Evolutionary conservation across 2,329 filamentous ascomycete species (phyloP).

Genomic region (Ceratocystis ficicola): DNA sequence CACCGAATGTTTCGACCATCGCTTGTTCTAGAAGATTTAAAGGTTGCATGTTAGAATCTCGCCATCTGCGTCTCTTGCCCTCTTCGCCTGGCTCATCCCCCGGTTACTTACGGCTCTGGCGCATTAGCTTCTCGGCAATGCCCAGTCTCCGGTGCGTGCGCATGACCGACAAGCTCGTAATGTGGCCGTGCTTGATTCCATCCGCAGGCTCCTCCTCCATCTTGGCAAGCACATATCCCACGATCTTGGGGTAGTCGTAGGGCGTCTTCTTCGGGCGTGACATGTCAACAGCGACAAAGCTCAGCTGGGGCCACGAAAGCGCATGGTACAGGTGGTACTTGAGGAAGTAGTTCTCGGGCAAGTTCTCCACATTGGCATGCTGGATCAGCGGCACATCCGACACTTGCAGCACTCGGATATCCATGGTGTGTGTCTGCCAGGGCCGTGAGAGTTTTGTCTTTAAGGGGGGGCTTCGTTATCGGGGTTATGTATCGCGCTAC

Average conservation of each 20-base stretch:
- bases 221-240: conserved; percentile 98
- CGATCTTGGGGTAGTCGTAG: conserved; percentile 90
- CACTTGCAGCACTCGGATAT: conserved; percentile 75
- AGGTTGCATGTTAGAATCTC: too few species aligned
- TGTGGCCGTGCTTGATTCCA: conserved; percentile 86
- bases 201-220: conserved; percentile 97
- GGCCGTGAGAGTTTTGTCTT: background rate
- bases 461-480: background rate
- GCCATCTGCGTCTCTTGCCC: background rate
- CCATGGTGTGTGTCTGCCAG: conserved; percentile 43
- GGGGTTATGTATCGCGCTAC: background rate
- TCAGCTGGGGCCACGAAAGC: conserved; percentile 93
- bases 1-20: conserved; percentile 90
- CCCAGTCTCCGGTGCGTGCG: conserved; percentile 82
- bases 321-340: conserved; percentile 99
- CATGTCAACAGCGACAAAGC: conserved; percentile 89
- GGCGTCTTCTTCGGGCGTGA: conserved; percentile 63
- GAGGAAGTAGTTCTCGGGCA: conserved; percentile 99
- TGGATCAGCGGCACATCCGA: conserved; percentile 86
- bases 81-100: background rate
- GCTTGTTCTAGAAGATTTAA: conserved; percentile 53
- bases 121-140: conserved; percentile 94
- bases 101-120: conserved; percentile 66
- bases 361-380: conserved; percentile 96
- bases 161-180: conserved; percentile 92